Conservation (phyloP, 805 yeast genomes). For the Komagataella populi region DNA sequence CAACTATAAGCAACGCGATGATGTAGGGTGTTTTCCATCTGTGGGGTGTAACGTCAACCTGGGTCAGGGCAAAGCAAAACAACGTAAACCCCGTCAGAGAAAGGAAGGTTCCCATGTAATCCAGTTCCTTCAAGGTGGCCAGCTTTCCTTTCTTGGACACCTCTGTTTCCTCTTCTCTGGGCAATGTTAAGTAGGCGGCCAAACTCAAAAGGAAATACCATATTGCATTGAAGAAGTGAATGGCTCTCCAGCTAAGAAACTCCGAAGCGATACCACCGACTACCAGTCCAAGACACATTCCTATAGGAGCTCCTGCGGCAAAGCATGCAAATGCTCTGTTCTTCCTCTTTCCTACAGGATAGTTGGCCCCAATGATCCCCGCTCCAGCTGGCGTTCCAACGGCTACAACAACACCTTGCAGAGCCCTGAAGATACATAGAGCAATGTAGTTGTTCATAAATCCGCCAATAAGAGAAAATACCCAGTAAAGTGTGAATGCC, state of each 20-base stretch:
- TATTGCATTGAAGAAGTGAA: conserved; percentile 22
- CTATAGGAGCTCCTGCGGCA: conserved; percentile 29
- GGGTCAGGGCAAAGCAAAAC: conserved; percentile 29
- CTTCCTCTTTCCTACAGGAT: conserved; percentile 19
- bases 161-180: conserved; percentile 17
- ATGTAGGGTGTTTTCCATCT: conserved; percentile 35
- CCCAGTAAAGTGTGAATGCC: conserved; percentile 6
- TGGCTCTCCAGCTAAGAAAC: conserved; percentile 21
- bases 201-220: conserved; percentile 14
- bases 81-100: conserved; percentile 25
- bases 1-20: conserved; percentile 26
- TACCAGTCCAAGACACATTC: conserved; percentile 21
- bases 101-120: conserved; percentile 29
- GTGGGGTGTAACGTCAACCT: conserved; percentile 23
- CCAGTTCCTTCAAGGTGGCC: conserved; percentile 9
- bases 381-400: conserved; percentile 26
- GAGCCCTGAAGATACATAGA: conserved; percentile 21
- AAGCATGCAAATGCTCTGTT: conserved; percentile 21
- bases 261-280: conserved; percentile 25
- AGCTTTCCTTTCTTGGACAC: conserved; percentile 8
- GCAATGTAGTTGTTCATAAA: conserved; percentile 18
- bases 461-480: conserved; percentile 16
- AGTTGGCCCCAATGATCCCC: conserved; percentile 23
- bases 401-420: conserved; percentile 22
- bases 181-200: conserved; percentile 15